Evolutionary conservation across 1,139 yeast species (phyloP).

Genomic region (Williopsis jadinii): DNA sequence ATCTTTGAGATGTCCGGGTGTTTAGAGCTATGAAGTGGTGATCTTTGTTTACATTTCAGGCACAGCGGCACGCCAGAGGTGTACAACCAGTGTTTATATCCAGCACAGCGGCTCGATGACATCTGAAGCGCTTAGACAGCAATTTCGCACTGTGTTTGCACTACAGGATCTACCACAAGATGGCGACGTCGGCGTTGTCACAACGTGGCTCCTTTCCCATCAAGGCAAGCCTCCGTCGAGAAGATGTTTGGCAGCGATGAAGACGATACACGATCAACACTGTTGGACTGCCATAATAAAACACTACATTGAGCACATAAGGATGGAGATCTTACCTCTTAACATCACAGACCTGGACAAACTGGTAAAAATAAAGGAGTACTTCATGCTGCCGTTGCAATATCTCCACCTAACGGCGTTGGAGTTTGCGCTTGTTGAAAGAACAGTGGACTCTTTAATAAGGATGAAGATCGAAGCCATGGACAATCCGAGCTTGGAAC

Average conservation of each 20-base stretch:
- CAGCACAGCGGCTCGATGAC: too few species aligned
- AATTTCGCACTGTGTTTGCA: neutral
- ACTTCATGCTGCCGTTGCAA: slow-evolving; percentile 17
- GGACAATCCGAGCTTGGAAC: slow-evolving; percentile 2
- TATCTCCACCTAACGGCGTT: slow-evolving; percentile 11
- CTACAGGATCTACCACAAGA: slow-evolving; percentile 14
- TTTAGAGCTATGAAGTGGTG: too few species aligned
- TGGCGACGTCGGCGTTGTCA: slow-evolving; percentile 15
- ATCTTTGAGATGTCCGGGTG: too few species aligned
- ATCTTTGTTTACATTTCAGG: too few species aligned
- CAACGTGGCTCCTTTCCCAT: slow-evolving; percentile 19
- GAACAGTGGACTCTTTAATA: slow-evolving; percentile 15
- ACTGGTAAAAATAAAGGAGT: slow-evolving; percentile 12
- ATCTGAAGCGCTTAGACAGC: neutral
- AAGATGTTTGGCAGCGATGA: slow-evolving; percentile 17
- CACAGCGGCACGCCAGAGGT: too few species aligned
- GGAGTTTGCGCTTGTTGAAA: slow-evolving; percentile 10
- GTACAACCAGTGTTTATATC: too few species aligned
- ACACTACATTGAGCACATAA: slow-evolving; percentile 13
- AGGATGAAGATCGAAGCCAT: slow-evolving; percentile 7
- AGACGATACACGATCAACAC: slow-evolving; percentile 6
- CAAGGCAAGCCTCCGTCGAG: slow-evolving; percentile 18
- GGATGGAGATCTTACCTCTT: slow-evolving; percentile 6
- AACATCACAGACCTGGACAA: slow-evolving; percentile 3
- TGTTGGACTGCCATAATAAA: slow-evolving; percentile 5